These are phyloP conservation scores for Tylopilus vinaceipallidus DNA, from an alignment of 768 basidiomycete species.

Conservation along the genomic window DNA sequence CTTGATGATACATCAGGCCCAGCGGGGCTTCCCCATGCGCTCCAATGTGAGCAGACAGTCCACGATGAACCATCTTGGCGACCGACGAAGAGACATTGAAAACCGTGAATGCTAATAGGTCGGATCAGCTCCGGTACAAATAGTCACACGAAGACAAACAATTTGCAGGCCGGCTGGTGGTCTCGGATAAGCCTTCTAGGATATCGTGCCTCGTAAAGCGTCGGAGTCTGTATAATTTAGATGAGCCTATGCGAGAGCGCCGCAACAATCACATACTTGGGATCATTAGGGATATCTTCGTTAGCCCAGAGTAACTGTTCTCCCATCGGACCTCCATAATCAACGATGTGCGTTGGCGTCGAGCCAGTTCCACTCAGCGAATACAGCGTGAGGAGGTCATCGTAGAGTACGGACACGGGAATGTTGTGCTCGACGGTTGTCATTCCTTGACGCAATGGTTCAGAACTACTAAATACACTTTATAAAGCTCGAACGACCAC, in stretches of 20 bases:
- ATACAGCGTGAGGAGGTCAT: slow-evolving; percentile 63
- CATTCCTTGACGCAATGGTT: slow-evolving; percentile 49
- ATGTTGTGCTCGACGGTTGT: slow-evolving; percentile 73
- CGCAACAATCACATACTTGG: slow-evolving; percentile 47
- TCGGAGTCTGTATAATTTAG: slow-evolving; percentile 47
- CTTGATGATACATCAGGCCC: slow-evolving; percentile 74
- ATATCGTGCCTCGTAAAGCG: slow-evolving; percentile 64
- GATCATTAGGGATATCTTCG: slow-evolving; percentile 62
- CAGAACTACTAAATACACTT: background rate
- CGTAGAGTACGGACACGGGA: slow-evolving; percentile 62
- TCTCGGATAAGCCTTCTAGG: slow-evolving; percentile 58
- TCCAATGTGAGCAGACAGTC: slow-evolving; percentile 63
- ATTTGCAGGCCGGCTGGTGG: slow-evolving; percentile 54
- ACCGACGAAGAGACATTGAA: slow-evolving; percentile 70
- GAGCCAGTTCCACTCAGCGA: slow-evolving; percentile 66
- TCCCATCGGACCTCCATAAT: slow-evolving; percentile 71
- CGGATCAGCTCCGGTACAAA: background rate
- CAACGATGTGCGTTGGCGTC: slow-evolving; percentile 74
- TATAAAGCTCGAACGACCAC: slow-evolving; percentile 5
- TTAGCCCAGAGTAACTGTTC: slow-evolving; percentile 70
- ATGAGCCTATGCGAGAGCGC: background rate
- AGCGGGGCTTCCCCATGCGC: slow-evolving; percentile 74
- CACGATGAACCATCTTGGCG: slow-evolving; percentile 65
- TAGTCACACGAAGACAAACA: slow-evolving; percentile 37
- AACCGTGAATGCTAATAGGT: slow-evolving; percentile 50